Percentiles rank a stretch among this genome's conserved stretches.
These are phyloP conservation scores for Phylloporus scabripes DNA, from an alignment of 768 basidiomycete genomes.

Conservation along the genomic window DNA sequence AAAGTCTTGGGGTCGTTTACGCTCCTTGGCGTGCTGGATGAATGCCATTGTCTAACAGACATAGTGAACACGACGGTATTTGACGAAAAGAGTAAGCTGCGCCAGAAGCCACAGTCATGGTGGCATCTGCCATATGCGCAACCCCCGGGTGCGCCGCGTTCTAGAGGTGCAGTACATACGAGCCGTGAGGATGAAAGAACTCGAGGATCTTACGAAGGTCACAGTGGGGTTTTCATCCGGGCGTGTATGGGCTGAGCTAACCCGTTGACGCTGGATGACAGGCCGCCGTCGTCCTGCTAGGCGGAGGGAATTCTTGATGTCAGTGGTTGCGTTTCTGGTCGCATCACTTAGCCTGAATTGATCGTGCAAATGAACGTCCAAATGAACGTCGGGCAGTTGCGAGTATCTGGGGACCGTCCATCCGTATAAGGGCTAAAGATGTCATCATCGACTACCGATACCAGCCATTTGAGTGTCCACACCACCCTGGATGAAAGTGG, in stretches of 20 bases:
- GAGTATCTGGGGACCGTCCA: too few species aligned
- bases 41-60: conserved; percentile 41
- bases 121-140: too few species aligned
- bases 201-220: conserved; percentile 40
- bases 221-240: conserved; percentile 48
- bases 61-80: conserved; percentile 38
- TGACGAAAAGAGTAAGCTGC: conserved; percentile 27
- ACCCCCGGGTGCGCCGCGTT: too few species aligned
- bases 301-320: conserved; percentile 14
- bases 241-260: too few species aligned
- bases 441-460: too few species aligned
- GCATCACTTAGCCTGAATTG: conserved; percentile 25
- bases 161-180: too few species aligned
- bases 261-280: too few species aligned
- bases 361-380: too few species aligned
- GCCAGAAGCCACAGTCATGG: too few species aligned
- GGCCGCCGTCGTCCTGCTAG: too few species aligned
- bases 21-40: conserved; percentile 49
- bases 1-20: conserved; percentile 42
- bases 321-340: conserved; percentile 9
- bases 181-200: conserved; percentile 39
- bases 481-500: conserved; percentile 29
- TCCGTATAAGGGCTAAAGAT: too few species aligned
- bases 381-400: conserved; percentile 42
- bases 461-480: conserved; percentile 7